Evolutionary conservation across 805 yeast species (phyloP).

Genomic region (Candida berthetii): DNA sequence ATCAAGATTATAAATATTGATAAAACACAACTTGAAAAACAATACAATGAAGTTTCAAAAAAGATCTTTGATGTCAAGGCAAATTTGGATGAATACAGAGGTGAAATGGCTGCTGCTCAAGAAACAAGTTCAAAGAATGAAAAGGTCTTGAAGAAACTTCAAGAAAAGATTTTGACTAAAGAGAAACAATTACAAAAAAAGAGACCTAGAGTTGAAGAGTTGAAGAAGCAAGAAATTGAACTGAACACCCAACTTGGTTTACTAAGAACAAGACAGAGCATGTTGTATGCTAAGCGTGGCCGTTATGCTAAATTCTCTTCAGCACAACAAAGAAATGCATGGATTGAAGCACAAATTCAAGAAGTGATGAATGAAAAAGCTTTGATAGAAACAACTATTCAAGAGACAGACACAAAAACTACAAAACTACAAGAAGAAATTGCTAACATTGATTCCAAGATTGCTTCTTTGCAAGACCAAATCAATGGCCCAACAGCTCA

Average conservation of each 20-base stretch:
- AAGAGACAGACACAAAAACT: slow-evolving; percentile 5
- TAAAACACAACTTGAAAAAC: slow-evolving; percentile 42
- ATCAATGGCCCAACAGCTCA: slow-evolving; percentile 28
- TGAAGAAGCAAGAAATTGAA: slow-evolving; percentile 33
- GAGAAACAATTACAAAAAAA: slow-evolving; percentile 29
- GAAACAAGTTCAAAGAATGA: slow-evolving; percentile 15
- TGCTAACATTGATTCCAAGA: slow-evolving; percentile 20
- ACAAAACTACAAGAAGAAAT: slow-evolving; percentile 13
- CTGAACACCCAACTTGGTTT: slow-evolving; percentile 32
- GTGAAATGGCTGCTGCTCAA: slow-evolving; percentile 25
- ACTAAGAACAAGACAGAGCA: slow-evolving; percentile 47
- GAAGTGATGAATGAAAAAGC: slow-evolving; percentile 23
- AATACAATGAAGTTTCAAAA: slow-evolving; percentile 41
- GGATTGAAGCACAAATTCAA: slow-evolving; percentile 53
- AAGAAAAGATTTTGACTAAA: slow-evolving; percentile 26
- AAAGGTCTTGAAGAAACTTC: slow-evolving; percentile 18
- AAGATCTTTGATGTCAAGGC: slow-evolving; percentile 44
- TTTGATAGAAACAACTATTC: slow-evolving; percentile 13
- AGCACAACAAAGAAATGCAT: slow-evolving; percentile 54
- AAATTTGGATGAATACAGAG: slow-evolving; percentile 28
- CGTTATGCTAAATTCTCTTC: slow-evolving; percentile 54
- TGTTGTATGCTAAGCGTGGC: slow-evolving; percentile 65
- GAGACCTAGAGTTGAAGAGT: slow-evolving; percentile 34
- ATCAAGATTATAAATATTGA: slow-evolving; percentile 53
- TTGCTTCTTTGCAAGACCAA: slow-evolving; percentile 27